Evolutionary conservation across 768 basidiomycete species (phyloP).

Genomic region (Termitomyces sp.): DNA sequence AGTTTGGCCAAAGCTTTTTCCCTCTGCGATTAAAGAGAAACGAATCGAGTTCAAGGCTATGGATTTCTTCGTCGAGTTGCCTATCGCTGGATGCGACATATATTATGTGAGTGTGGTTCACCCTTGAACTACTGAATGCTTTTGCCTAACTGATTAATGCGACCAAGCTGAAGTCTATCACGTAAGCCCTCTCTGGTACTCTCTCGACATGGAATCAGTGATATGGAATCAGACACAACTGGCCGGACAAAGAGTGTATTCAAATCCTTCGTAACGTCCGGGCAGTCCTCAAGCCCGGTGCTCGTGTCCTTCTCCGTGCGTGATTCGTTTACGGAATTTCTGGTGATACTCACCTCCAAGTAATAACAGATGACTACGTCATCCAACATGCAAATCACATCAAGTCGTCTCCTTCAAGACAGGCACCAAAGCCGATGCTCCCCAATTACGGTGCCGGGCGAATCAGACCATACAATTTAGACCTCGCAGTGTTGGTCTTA

Average conservation of each 20-base stretch:
- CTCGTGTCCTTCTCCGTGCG: not conserved
- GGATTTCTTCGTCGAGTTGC: not conserved
- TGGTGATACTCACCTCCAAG: not conserved
- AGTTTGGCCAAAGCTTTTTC: too few species aligned
- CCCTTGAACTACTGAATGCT: not conserved
- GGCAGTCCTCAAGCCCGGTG: not conserved
- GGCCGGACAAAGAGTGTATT: not conserved
- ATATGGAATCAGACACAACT: not conserved
- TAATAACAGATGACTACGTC: not conserved
- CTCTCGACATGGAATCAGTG: not conserved
- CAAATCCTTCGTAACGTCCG: not conserved
- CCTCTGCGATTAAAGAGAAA: not conserved
- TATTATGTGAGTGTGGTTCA: not conserved
- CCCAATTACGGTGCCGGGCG: conserved; percentile 41
- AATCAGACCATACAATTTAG: conserved; percentile 34
- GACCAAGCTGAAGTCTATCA: not conserved
- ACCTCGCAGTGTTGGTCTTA: conserved; percentile 37
- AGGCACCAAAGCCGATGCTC: conserved; percentile 34
- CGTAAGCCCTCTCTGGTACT: not conserved
- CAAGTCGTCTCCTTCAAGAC: not conserved
- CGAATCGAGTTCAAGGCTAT: not conserved
- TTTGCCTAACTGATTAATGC: not conserved
- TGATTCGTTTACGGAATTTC: not conserved
- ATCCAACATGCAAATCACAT: not conserved
- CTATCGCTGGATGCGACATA: not conserved